These are phyloP conservation scores for Xylaria sp. DNA, from an alignment of 2,329 filamentous ascomycete genomes.

Conservation along the genomic window DNA sequence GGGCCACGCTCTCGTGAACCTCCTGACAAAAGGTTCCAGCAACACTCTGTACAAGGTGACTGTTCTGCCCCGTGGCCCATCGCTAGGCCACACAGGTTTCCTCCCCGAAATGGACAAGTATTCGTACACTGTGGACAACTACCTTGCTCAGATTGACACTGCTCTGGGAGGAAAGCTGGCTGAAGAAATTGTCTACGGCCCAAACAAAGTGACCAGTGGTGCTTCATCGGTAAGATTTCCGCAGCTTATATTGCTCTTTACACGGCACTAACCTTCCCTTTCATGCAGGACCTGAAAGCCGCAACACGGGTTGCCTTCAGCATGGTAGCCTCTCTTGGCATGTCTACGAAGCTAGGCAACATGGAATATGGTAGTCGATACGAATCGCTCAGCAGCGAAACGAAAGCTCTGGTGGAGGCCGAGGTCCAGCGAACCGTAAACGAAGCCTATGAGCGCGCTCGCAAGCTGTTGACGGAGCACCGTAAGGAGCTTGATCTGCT, in stretches of 20 bases:
- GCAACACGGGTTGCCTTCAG: slow-evolving; percentile 84
- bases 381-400: slow-evolving; percentile 80
- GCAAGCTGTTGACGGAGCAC: slow-evolving; percentile 72
- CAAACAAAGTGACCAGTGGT: slow-evolving; percentile 90
- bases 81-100: slow-evolving; percentile 85
- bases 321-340: slow-evolving; percentile 89
- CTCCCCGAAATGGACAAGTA: slow-evolving; percentile 93
- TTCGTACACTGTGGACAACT: slow-evolving; percentile 83
- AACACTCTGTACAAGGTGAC: slow-evolving; percentile 94
- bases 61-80: slow-evolving; percentile 87
- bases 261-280: slow-evolving; percentile 38
- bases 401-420: slow-evolving; percentile 82
- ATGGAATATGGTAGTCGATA: slow-evolving; percentile 87
- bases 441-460: slow-evolving; percentile 78
- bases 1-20: slow-evolving; percentile 87
- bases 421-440: slow-evolving; percentile 87
- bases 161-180: slow-evolving; percentile 86
- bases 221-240: slow-evolving; percentile 70
- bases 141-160: slow-evolving; percentile 79
- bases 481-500: slow-evolving; percentile 86
- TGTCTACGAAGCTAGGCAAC: slow-evolving; percentile 86
- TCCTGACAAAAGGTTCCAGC: slow-evolving; percentile 75
- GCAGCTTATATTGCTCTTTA: background rate
- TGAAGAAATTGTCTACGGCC: slow-evolving; percentile 88
- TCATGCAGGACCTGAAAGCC: slow-evolving; percentile 73